Conservation (phyloP, 2,329 filamentous ascomycete genomes). For the Aspergillus sp. region DNA sequence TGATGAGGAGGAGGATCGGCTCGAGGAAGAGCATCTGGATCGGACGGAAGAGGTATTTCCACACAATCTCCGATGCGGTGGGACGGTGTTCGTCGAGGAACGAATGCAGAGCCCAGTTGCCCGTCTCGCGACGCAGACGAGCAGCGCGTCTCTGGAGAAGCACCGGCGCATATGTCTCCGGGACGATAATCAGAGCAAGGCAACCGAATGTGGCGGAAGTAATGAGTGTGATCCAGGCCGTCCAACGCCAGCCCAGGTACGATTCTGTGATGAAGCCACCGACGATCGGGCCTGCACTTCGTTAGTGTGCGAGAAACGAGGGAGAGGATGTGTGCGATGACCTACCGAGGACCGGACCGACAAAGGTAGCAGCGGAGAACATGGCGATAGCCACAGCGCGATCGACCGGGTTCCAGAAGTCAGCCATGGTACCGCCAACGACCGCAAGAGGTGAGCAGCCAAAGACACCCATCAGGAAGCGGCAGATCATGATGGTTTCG, state of each 20-base stretch:
- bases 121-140: constrained; percentile 47
- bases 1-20: constrained; percentile 50
- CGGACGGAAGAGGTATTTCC: constrained; percentile 47
- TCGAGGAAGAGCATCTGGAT: constrained; percentile 49
- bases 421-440: constrained; percentile 48
- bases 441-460: constrained; percentile 52
- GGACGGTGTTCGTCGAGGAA: constrained; percentile 45
- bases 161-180: constrained; percentile 51
- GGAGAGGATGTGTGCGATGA: neutral
- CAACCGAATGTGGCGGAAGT: constrained; percentile 43
- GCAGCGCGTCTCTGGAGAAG: constrained; percentile 50
- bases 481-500: constrained; percentile 53
- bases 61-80: constrained; percentile 37
- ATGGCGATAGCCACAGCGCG: constrained; percentile 46
- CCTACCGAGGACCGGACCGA: constrained; percentile 46
- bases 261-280: constrained; percentile 51
- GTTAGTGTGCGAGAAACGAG: neutral
- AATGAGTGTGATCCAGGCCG: constrained; percentile 55
- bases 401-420: constrained; percentile 50
- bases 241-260: constrained; percentile 58
- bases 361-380: constrained; percentile 49
- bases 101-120: constrained; percentile 47
- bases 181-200: constrained; percentile 47
- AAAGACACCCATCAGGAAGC: constrained; percentile 56
- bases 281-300: constrained; percentile 41